These are phyloP conservation scores for Ceriops decandra DNA, from an alignment of 345 rosid species.

Conservation along the genomic window DNA sequence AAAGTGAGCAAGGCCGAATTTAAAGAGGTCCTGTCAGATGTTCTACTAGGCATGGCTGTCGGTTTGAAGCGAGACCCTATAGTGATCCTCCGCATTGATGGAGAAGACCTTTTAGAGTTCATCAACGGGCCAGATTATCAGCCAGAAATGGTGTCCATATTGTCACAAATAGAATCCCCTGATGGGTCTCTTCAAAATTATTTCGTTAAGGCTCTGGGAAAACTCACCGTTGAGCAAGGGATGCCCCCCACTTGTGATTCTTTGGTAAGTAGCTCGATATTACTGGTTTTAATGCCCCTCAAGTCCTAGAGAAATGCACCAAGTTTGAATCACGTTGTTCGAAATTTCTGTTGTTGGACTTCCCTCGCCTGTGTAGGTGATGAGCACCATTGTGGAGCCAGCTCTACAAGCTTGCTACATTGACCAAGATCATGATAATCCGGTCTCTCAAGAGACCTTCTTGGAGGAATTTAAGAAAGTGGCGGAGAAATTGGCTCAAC, in stretches of 20 bases:
- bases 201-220: constrained; percentile 54
- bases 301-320: background rate
- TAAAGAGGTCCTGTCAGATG: constrained; percentile 84
- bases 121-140: constrained; percentile 62
- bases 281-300: background rate
- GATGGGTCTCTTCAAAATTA: constrained; percentile 46
- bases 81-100: constrained; percentile 88
- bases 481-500: constrained; percentile 58
- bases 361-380: constrained; percentile 43
- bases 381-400: constrained; percentile 71
- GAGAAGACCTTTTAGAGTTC: constrained; percentile 89
- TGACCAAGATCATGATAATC: constrained; percentile 35
- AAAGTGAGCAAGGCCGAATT: constrained; percentile 78
- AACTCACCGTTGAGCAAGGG: constrained; percentile 84
- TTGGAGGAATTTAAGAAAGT: constrained; percentile 64
- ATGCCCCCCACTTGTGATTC: constrained; percentile 83
- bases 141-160: constrained; percentile 55
- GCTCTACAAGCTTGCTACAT: constrained; percentile 41
- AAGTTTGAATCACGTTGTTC: background rate
- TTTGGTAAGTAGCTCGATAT: constrained; percentile 48
- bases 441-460: constrained; percentile 48
- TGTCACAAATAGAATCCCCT: constrained; percentile 39
- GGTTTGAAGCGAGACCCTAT: constrained; percentile 95
- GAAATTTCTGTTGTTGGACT: background rate
- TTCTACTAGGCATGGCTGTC: constrained; percentile 91